A percentile compares a stretch with the other conserved stretches of the same genome.
Evolutionary conservation across 192 early-diverging fungal species (phyloP).

Genomic region (Jimgerdemannia flammicorona): DNA sequence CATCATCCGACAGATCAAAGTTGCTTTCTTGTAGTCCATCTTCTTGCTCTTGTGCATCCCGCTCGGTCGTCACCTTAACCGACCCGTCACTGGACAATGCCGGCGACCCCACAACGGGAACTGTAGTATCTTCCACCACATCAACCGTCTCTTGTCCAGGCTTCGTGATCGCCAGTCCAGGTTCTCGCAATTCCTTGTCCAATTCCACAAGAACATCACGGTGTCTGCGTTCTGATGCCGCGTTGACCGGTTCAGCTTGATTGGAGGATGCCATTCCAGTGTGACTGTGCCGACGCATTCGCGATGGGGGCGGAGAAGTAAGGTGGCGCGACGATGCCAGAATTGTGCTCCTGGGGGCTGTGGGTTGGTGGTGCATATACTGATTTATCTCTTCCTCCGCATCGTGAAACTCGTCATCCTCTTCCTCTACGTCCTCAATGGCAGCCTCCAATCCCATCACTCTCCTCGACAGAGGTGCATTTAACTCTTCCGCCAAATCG

Average conservation of each 20-base stretch:
- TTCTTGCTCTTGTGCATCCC: not conserved
- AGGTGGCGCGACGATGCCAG: not conserved
- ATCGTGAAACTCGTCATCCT: not conserved
- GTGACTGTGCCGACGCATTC: not conserved
- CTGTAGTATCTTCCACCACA: conserved; percentile 19
- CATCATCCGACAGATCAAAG: not conserved
- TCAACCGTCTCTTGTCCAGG: conserved; percentile 12
- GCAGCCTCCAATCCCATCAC: not conserved
- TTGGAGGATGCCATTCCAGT: not conserved
- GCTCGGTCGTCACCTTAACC: conserved; percentile 1
- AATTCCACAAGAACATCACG: conserved; percentile 20
- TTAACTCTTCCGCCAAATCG: not conserved
- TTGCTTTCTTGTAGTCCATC: not conserved
- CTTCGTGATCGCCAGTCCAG: conserved; percentile 19
- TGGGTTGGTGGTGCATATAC: not conserved
- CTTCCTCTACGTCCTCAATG: conserved; percentile 2
- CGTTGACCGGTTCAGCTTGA: not conserved
- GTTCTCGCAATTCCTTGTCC: conserved; percentile 25
- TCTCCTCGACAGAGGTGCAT: not conserved
- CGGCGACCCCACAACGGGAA: conserved; percentile 1
- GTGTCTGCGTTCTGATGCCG: not conserved
- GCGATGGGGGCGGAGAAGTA: not conserved
- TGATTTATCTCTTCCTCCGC: not conserved
- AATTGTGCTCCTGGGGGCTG: not conserved
- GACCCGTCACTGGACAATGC: not conserved